Evolutionary conservation across 352 stramenopile genomes (phyloP).

Genomic region (Aphanomyces astaci): DNA sequence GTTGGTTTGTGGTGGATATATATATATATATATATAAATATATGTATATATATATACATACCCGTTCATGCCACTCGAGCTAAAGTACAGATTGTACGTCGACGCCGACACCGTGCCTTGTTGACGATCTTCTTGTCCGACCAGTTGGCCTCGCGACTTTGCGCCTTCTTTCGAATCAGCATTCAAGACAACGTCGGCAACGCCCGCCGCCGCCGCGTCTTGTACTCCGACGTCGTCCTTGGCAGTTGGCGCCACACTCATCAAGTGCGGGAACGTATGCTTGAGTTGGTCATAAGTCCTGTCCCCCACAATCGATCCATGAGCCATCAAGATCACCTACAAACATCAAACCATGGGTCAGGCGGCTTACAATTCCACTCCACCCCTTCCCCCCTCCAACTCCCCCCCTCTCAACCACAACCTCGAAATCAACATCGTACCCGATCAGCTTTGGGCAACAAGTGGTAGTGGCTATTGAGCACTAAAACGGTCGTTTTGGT

Average conservation of each 20-base stretch:
- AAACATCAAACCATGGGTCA: no score
- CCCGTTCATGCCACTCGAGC: constrained; percentile 8
- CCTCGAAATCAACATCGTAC: no score
- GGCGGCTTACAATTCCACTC: no score
- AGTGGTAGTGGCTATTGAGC: constrained; percentile 39
- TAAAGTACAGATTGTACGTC: constrained; percentile 22
- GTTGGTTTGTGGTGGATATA: no score
- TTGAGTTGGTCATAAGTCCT: constrained; percentile 27
- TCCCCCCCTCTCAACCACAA: no score
- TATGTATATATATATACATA: background rate
- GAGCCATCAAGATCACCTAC: constrained; percentile 32
- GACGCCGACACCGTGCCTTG: background rate
- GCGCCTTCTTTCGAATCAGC: background rate
- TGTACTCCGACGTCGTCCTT: background rate
- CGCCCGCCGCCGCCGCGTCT: background rate
- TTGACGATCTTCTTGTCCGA: constrained; percentile 20
- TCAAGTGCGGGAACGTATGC: constrained; percentile 29
- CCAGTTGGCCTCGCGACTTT: background rate
- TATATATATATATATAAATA: no score
- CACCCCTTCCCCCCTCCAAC: no score
- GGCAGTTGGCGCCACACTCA: constrained; percentile 7
- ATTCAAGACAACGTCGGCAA: constrained; percentile 1
- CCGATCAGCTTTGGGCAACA: constrained; percentile 32
- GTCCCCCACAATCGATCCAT: constrained; percentile 33
- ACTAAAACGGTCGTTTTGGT: constrained; percentile 37